Conservation (phyloP, 2,329 filamentous ascomycete genomes). For the Diaporthe humulicola region DNA sequence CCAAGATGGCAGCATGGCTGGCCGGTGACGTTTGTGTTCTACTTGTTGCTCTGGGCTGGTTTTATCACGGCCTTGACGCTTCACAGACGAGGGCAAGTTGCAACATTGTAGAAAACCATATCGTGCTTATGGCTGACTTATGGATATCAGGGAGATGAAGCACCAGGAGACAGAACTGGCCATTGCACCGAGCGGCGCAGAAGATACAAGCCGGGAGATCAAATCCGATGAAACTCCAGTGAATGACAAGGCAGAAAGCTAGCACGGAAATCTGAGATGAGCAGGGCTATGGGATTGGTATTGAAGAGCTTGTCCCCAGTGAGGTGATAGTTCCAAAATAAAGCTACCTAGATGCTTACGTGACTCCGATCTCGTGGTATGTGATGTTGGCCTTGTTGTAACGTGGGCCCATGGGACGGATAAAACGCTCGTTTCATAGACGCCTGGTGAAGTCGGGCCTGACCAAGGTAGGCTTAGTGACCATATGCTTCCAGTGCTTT, state of each 20-base stretch:
- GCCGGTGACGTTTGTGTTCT: constrained; percentile 61
- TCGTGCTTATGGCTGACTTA: background rate
- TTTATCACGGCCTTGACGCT: constrained; percentile 55
- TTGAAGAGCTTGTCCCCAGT: background rate
- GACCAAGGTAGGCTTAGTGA: constrained; percentile 90
- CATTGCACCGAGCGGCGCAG: background rate
- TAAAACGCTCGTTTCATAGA: constrained; percentile 63
- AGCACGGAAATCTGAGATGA: background rate
- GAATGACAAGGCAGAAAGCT: constrained; percentile 21
- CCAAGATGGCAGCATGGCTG: constrained; percentile 63
- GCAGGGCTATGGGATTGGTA: background rate
- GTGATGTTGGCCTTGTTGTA: constrained; percentile 65
- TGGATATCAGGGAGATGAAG: constrained; percentile 20
- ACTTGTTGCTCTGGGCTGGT: constrained; percentile 57
- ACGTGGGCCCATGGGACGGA: constrained; percentile 62
- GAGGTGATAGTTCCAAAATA: background rate
- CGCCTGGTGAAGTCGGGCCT: constrained; percentile 83
- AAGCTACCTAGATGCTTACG: constrained; percentile 63
- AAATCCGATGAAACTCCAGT: constrained; percentile 24
- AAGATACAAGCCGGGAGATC: constrained; percentile 20
- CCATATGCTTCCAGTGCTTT: constrained; percentile 75
- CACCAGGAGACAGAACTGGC: background rate
- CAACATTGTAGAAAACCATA: accelerated
- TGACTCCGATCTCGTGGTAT: constrained; percentile 86
- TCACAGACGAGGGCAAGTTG: constrained; percentile 47